These are phyloP conservation scores for Vicia villosa DNA, from an alignment of 306 rosid genomes.

Conservation along the genomic window DNA sequence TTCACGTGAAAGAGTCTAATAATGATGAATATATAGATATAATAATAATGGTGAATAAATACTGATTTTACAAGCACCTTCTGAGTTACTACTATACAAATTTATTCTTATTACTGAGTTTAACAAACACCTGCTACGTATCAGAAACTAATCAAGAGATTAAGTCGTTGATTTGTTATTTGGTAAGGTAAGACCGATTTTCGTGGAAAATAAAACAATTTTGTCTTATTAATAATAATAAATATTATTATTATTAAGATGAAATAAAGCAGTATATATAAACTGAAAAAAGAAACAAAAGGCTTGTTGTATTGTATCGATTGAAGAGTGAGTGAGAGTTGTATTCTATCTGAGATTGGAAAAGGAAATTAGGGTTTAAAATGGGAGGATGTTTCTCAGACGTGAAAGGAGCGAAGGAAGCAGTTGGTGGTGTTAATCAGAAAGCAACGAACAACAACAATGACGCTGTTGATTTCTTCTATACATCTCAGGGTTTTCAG, in stretches of 20 bases:
- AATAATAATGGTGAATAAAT: background rate
- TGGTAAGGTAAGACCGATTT: too few species aligned
- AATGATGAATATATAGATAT: too few species aligned
- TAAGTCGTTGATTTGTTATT: too few species aligned
- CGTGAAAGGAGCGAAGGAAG: slow-evolving; percentile 59
- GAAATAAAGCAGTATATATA: too few species aligned
- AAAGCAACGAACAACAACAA: slow-evolving; percentile 27
- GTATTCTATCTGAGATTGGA: background rate
- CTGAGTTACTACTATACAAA: background rate
- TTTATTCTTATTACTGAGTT: too few species aligned
- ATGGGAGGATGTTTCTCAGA: slow-evolving; percentile 83
- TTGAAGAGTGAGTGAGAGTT: too few species aligned
- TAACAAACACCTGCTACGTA: background rate
- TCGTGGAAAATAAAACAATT: too few species aligned
- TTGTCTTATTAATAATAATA: too few species aligned
- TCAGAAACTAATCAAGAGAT: background rate
- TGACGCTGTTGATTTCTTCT: slow-evolving; percentile 72
- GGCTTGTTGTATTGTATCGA: too few species aligned
- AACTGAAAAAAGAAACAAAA: background rate
- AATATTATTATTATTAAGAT: too few species aligned
- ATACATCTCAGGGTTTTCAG: slow-evolving; percentile 52
- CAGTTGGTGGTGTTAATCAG: slow-evolving; percentile 52
- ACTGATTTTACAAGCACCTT: background rate
- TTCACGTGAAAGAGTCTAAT: too few species aligned
- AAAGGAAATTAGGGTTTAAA: background rate